phyloP scores from a whole-genome alignment of 1,284 basidiomycete genomes.

The Ceratobasidium sp. region DNA sequence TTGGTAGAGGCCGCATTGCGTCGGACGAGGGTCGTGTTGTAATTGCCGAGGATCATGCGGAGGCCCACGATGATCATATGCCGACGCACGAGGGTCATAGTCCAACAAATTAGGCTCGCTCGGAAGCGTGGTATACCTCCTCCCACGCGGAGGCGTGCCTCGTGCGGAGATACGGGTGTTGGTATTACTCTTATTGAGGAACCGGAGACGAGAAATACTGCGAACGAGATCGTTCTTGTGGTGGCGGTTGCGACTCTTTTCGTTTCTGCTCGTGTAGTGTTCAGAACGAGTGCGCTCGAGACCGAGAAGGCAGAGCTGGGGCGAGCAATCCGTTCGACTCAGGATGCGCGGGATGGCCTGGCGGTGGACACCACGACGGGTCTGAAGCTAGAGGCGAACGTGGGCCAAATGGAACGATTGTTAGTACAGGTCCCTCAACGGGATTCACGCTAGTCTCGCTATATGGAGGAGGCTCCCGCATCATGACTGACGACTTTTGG shows the following conservation, averaged over 20 bases:
- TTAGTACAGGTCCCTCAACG: not conserved
- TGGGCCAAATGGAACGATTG: not conserved
- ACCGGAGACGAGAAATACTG: not conserved
- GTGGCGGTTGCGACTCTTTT: not conserved
- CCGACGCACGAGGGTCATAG: too few relatives aligned
- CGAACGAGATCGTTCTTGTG: not conserved
- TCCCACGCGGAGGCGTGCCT: too few relatives aligned
- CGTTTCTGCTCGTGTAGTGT: not conserved
- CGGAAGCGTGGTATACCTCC: too few relatives aligned
- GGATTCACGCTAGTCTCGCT: not conserved
- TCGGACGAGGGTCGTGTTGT: too few relatives aligned
- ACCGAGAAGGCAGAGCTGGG: not conserved
- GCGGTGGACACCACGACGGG: not conserved
- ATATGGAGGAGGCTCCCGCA: conserved; percentile 32
- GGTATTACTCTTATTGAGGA: not conserved
- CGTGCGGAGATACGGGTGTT: not conserved
- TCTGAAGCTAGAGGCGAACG: not conserved
- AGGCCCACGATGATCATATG: too few relatives aligned
- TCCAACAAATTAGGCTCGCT: too few relatives aligned
- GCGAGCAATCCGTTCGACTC: not conserved
- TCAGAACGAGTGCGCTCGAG: not conserved
- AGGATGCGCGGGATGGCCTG: conserved; percentile 4
- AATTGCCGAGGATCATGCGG: too few relatives aligned
- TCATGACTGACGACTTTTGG: conserved; percentile 14
- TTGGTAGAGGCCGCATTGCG: too few relatives aligned